phyloP scores from a whole-genome alignment of 2,329 filamentous ascomycete genomes.

The Cytospora chrysosperma region DNA sequence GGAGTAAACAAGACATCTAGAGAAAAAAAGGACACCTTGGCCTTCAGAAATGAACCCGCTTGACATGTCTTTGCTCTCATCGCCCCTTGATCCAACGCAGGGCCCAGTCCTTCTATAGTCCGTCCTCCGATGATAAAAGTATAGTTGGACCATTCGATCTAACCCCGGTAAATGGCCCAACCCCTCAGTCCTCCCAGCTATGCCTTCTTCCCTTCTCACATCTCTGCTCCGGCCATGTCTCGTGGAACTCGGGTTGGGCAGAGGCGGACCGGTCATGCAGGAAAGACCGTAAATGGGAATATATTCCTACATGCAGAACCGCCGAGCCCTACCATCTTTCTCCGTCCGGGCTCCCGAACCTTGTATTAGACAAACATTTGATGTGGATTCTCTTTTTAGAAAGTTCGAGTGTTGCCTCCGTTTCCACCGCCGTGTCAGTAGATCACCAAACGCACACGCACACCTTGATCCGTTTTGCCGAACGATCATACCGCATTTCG shows the following conservation, averaged over 20 bases:
- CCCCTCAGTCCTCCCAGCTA: background rate
- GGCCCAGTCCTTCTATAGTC: background rate
- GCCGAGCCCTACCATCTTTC: background rate
- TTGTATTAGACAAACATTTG: background rate
- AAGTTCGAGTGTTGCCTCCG: background rate
- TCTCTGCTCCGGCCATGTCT: background rate
- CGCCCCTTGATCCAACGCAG: background rate
- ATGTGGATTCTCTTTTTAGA: background rate
- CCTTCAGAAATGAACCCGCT: background rate
- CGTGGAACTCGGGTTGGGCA: background rate
- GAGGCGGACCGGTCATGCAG: background rate
- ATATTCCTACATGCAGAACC: background rate
- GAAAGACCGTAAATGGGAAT: background rate
- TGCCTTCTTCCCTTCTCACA: background rate
- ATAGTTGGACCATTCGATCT: background rate
- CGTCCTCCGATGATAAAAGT: background rate
- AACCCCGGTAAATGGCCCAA: background rate
- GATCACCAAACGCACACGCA: background rate
- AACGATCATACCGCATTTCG: conserved; percentile 17
- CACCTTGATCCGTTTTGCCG: conserved; percentile 7
- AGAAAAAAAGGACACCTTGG: background rate
- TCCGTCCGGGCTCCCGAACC: background rate
- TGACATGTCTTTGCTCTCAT: background rate
- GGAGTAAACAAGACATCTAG: background rate
- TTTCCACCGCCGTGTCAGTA: background rate